Base-by-base conservation (phyloP, 805 yeast genomes). In the Candida multigemmis region DNA sequence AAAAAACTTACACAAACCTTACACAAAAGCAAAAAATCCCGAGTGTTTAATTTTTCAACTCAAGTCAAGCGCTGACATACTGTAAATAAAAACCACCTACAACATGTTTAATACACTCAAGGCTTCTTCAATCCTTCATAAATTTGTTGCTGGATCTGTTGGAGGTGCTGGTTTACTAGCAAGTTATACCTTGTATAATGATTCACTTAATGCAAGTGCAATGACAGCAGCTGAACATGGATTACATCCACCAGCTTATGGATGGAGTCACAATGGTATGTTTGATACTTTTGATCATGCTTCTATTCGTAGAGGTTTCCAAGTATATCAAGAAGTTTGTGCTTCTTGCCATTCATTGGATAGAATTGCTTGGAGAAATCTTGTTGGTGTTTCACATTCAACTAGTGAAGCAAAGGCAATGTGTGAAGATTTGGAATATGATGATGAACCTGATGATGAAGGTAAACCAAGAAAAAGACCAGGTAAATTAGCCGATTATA, bases 181-280 rank as follows among this genome's bases (percentile, higher is more conserved):
- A 24, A 80, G 91, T 33, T 81, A 79, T 56, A 64, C 80, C 48
- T 65, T 82, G 50, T 85, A 85, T 64, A 74, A 82, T 49, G 94
- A 85, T 56, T 69, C 86, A 16, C 72, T 77, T 57, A 77, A 85
- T 37, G 96, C 96, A 33, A 76, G 73, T 48, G 97, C 97, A 50
- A 82, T 89, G 94, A 87, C 98, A 31, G 93, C 91, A 41, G 96
- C 97, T 42, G 98, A 91, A 67, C 97, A 91, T 65, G 98, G 98
- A 44, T 73, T 91, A 53, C 98, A 91, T 60, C 79, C 98, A 19
- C 95, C 97, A 38, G 77, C 77, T 33, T 87, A 70, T 57, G 80
- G 75, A 31, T 91, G 97, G 97, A 71, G 95, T 23, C 97, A 89
- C 64, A 76, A 72, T 48, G 96, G 96, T 43, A 81, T 85, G 77